Conservation (phyloP, 2,329 filamentous ascomycete species). For the Fragosphaeria purpurea region DNA sequence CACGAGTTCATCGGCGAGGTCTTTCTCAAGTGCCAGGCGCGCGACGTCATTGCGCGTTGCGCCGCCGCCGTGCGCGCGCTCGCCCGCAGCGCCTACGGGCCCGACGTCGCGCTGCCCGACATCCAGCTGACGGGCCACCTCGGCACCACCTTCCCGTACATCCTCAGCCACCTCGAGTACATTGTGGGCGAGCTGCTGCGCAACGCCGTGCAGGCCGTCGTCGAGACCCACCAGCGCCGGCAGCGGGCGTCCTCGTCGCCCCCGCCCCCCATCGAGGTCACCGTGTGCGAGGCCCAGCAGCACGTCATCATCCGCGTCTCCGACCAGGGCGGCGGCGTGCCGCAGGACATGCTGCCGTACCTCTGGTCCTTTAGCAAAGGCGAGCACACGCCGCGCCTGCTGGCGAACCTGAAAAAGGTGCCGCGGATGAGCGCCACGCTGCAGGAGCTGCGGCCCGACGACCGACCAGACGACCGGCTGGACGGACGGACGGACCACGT, state of each 20-base stretch:
- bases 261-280: slow-evolving; percentile 81
- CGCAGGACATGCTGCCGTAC: slow-evolving; percentile 73
- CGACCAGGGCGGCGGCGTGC: slow-evolving; percentile 87
- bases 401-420: slow-evolving; percentile 79
- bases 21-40: slow-evolving; percentile 84
- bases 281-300: slow-evolving; percentile 87
- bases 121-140: slow-evolving; percentile 78
- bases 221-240: slow-evolving; percentile 54
- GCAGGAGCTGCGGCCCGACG: slow-evolving; percentile 62
- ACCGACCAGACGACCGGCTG: no score
- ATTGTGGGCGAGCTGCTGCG: slow-evolving; percentile 91
- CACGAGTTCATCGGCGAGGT: slow-evolving; percentile 91
- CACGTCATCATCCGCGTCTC: slow-evolving; percentile 95
- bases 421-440: slow-evolving; percentile 88
- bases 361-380: slow-evolving; percentile 97
- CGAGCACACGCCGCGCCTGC: slow-evolving; percentile 61
- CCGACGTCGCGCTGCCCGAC: slow-evolving; percentile 62
- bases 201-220: slow-evolving; percentile 87
- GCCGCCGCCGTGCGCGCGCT: slow-evolving; percentile 66
- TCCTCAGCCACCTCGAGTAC: slow-evolving; percentile 91
- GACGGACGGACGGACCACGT: slow-evolving; percentile 8
- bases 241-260: slow-evolving; percentile 2
- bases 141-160: slow-evolving; percentile 89
- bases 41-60: slow-evolving; percentile 78
- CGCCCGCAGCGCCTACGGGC: slow-evolving; percentile 63